Evolutionary conservation across 805 yeast species (phyloP).

Genomic region (Brettanomyces nanus): DNA sequence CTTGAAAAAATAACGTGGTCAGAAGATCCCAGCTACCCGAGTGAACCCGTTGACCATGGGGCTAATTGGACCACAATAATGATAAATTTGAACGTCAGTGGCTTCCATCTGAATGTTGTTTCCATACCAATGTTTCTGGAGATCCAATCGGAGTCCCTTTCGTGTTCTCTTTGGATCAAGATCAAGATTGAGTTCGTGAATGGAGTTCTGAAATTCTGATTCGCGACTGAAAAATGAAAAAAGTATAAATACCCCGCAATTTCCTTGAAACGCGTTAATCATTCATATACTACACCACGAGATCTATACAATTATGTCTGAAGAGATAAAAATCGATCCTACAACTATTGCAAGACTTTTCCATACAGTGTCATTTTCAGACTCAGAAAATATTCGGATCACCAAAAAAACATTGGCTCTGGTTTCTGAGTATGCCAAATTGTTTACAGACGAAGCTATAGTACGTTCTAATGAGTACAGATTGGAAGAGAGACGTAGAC

Average conservation of each 20-base stretch:
- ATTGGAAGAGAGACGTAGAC: conserved; percentile 20
- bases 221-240: no score
- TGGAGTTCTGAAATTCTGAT: no score
- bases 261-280: no score
- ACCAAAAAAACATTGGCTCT: conserved; percentile 40
- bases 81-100: background rate
- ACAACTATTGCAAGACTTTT: conserved; percentile 43
- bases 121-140: no score
- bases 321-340: conserved; percentile 11
- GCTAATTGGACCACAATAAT: conserved; percentile 16
- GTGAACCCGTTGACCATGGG: conserved; percentile 16
- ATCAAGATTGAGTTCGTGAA: no score
- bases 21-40: conserved; percentile 6
- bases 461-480: conserved; percentile 47
- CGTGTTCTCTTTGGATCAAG: no score
- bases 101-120: no score
- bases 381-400: conserved; percentile 34
- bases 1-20: conserved; percentile 7
- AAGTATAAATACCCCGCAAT: no score
- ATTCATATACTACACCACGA: no score
- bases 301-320: background rate
- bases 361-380: conserved; percentile 41
- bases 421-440: conserved; percentile 44
- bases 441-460: conserved; percentile 54
- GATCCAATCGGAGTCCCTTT: background rate